Base-by-base conservation (phyloP, 2,329 filamentous ascomycete species). In the Talaromyces sp. region DNA sequence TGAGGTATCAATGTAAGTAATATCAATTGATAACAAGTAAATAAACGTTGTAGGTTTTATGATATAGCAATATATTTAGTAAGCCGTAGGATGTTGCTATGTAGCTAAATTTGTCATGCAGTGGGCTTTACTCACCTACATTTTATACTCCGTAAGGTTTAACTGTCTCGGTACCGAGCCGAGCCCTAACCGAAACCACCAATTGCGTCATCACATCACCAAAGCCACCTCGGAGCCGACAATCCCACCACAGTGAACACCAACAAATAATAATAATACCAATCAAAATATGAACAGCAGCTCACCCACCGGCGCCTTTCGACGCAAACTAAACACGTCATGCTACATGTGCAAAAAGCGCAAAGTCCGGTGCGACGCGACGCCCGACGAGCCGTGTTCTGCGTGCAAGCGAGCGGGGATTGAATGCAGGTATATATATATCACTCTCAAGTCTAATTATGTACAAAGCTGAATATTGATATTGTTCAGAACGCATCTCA, bases 291-390 rank as follows among this genome's bases (percentile, higher is more conserved):
- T 22, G 8, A 19, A 25, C 7, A 25, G 11, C 9, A 25, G 0
- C n/a, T 25, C 22, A 22, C 42, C 44, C 10, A 19, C 36, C 39
- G 55, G 55, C 36, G 55, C 3, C 22, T 47, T 17, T 30, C 25
- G 55, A 19, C 36, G 36, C 15, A 32, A 22, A 17, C 36, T 57
- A 10, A 57, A 57, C 36, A 57, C 54, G 39, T 57, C 55, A 17
- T 57, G 55, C 22, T 47, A 9, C 33, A 47, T 57, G 55, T 57
- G 55, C 55, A 44, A 36, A 22, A 57, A 57, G 13, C 55, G 54
- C 22, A 57, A 57, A 47, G 55, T 57, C 19, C 36, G 36, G 39
- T 57, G 55, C 36, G 55, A 57, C 32, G 55, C 55, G 10, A 32
- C 36, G 17, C 36, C 55, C 11, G 55, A 47, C 8, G 19, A 57